Conservation (phyloP, 495 filamentous ascomycete species). For the Lasiosphaeria hispida region DNA sequence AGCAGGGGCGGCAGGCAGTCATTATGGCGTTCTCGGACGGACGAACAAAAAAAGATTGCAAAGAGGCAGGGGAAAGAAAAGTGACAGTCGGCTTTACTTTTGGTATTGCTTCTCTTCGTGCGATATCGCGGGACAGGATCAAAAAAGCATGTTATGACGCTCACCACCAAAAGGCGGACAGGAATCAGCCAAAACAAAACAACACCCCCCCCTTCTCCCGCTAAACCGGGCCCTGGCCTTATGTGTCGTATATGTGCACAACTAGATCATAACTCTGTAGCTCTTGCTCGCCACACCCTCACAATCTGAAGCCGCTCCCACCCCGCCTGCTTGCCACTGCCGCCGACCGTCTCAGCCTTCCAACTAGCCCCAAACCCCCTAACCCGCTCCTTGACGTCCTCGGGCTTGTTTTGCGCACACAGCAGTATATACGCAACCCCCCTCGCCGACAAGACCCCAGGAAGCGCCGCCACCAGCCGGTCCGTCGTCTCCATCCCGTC, state of each 20-base stretch:
- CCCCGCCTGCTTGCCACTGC: slow-evolving; percentile 79
- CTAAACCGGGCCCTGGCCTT: neutral
- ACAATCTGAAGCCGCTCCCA: slow-evolving; percentile 89
- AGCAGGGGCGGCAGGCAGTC: neutral
- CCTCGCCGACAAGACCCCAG: slow-evolving; percentile 56
- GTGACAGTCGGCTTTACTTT: neutral
- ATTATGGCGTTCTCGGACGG: neutral
- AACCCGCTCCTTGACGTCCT: slow-evolving; percentile 67
- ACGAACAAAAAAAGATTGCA: neutral
- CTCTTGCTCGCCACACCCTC: slow-evolving; percentile 63
- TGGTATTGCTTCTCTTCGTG: neutral
- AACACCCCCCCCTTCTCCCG: neutral
- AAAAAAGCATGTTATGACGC: neutral
- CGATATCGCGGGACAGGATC: neutral
- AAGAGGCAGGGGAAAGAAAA: neutral
- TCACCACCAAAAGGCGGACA: slow-evolving; percentile 3
- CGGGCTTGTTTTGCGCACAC: slow-evolving; percentile 81
- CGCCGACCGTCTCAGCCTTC: slow-evolving; percentile 75
- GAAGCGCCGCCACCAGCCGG: slow-evolving; percentile 66
- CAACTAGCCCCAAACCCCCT: slow-evolving; percentile 54
- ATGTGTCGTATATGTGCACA: too few species aligned
- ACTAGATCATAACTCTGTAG: too few species aligned
- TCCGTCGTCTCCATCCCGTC: slow-evolving; percentile 95
- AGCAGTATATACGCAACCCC: slow-evolving; percentile 89
- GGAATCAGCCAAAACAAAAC: neutral